Evolutionary conservation across 208 protist species (phyloP).

Genomic region (Chromosphaera perkinsii): DNA sequence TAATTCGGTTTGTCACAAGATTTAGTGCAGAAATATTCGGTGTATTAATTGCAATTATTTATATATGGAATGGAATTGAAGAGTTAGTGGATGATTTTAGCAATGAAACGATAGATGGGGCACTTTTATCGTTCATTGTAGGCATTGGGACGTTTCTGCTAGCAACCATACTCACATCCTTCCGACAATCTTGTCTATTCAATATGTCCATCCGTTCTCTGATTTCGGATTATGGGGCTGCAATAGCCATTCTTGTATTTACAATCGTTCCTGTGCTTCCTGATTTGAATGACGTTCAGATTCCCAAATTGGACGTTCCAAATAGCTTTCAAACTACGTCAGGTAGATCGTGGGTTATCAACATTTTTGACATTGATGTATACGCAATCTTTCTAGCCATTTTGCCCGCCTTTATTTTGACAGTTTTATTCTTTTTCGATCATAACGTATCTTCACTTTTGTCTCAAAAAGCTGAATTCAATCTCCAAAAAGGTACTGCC

Average conservation of each 20-base stretch:
- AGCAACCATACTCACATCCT: conserved; percentile 10
- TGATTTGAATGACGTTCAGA: background rate
- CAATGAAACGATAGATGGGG: background rate
- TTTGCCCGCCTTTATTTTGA: conserved; percentile 38
- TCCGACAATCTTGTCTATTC: background rate
- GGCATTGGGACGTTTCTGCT: conserved; percentile 25
- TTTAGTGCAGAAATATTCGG: conserved; percentile 44
- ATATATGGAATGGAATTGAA: conserved; percentile 33
- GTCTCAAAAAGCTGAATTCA: conserved; percentile 43
- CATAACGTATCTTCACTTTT: conserved; percentile 55
- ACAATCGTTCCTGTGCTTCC: background rate
- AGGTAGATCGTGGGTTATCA: conserved; percentile 3
- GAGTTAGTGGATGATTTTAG: conserved; percentile 22
- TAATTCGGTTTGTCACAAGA: conserved; percentile 28
- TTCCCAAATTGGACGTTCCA: conserved; percentile 20
- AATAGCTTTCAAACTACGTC: conserved; percentile 9
- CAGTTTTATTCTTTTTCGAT: conserved; percentile 56
- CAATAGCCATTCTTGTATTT: conserved; percentile 39
- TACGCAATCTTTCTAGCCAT: conserved; percentile 30
- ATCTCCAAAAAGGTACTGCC: conserved; percentile 39
- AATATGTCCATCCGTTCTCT: conserved; percentile 4
- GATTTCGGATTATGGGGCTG: conserved; percentile 39
- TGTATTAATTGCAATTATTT: conserved; percentile 39
- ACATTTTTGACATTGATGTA: conserved; percentile 21
- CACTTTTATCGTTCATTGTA: conserved; percentile 19